Evolutionary conservation across 176 grass and related monocot species (phyloP).

Genomic region (Carex pumila): DNA sequence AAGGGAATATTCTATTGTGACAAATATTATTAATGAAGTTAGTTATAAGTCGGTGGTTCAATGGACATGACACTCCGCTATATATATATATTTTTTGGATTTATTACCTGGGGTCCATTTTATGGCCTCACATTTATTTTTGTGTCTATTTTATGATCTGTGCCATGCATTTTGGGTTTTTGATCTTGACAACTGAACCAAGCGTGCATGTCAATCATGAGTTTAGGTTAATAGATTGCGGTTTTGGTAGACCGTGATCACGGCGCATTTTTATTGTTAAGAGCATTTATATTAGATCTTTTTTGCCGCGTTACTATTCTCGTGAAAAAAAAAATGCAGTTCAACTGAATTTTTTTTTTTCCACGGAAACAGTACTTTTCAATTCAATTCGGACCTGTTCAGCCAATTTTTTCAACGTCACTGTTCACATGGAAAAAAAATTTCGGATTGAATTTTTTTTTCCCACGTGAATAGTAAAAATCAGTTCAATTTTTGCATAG

Average conservation of each 20-base stretch:
- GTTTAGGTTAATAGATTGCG: neutral
- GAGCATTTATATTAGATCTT: no score
- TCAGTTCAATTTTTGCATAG: no score
- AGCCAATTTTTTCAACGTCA: no score
- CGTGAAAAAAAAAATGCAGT: no score
- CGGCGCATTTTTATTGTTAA: neutral
- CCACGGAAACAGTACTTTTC: no score
- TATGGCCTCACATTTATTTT: neutral
- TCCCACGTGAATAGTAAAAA: no score
- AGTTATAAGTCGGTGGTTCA: constrained; percentile 10
- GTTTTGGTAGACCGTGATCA: neutral
- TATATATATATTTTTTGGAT: neutral
- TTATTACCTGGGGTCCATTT: neutral
- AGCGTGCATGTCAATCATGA: neutral
- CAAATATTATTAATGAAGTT: constrained; percentile 2
- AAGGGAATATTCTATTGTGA: neutral
- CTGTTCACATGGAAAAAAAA: no score
- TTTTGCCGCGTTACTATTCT: no score
- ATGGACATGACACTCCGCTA: neutral
- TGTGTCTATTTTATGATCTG: neutral
- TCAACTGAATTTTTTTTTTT: no score
- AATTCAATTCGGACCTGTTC: no score
- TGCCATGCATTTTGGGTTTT: neutral
- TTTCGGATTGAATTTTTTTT: no score
- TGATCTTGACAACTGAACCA: neutral